Conservation (phyloP, 2,329 filamentous ascomycete species). For the Calonectria pseudoreteaudii region DNA sequence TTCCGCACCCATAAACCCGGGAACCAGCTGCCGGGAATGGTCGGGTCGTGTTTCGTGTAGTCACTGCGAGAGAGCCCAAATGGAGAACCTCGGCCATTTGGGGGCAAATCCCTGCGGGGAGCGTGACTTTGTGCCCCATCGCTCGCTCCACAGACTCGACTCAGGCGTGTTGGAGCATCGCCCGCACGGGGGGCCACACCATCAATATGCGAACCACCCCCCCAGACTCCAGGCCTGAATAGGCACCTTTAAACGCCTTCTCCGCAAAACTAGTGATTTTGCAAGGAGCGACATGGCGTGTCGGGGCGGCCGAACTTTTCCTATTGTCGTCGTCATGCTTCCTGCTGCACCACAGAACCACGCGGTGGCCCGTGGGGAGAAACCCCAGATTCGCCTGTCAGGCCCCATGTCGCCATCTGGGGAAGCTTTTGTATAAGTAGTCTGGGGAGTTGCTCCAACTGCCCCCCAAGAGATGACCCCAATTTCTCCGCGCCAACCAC, state of each 20-base stretch:
- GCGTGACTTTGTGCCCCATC: conserved; percentile 20
- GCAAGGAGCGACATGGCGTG: conserved; percentile 1
- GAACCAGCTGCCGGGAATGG: background rate
- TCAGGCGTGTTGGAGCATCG: conserved; percentile 7
- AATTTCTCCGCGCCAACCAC: background rate
- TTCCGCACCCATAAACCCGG: background rate
- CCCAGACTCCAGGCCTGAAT: conserved; percentile 20
- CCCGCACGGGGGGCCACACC: background rate
- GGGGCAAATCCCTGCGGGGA: conserved; percentile 8
- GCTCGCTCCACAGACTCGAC: conserved; percentile 22
- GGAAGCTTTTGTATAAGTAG: conserved; percentile 33
- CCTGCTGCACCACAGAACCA: background rate
- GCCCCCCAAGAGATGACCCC: conserved; percentile 3
- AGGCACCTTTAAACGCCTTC: conserved; percentile 33
- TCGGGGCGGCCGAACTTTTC: background rate
- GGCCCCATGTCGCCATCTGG: conserved; percentile 21
- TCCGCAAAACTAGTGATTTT: conserved; percentile 1
- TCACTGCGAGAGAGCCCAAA: background rate
- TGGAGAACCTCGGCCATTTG: background rate
- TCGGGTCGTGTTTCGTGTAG: conserved; percentile 1
- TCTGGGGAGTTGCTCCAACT: conserved; percentile 4
- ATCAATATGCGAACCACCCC: background rate
- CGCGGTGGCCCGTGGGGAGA: conserved; percentile 17
- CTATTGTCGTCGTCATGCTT: conserved; percentile 12
- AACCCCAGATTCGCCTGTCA: conserved; percentile 29